Conservation (phyloP, 192 early-diverging fungal genomes). For the Linnemannia zychae region DNA sequence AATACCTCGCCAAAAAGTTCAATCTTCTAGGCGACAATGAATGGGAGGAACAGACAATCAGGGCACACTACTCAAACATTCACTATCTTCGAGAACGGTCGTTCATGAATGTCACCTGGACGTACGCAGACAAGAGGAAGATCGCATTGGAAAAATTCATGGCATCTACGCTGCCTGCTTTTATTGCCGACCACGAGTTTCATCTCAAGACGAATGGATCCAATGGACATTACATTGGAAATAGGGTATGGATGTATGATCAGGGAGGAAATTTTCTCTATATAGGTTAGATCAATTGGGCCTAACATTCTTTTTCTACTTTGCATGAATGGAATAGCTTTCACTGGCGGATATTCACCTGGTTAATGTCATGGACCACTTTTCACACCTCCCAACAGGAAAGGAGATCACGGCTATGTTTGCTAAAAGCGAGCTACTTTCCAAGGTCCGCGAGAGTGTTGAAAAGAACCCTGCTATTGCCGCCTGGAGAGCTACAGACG, state of each 20-base stretch:
- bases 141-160: slow-evolving; percentile 21
- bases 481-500: slow-evolving; percentile 28
- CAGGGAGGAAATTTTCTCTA: neutral
- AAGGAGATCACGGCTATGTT: slow-evolving; percentile 9
- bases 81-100: slow-evolving; percentile 44
- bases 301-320: neutral
- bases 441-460: slow-evolving; percentile 35
- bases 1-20: slow-evolving; percentile 37
- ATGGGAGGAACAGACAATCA: slow-evolving; percentile 45
- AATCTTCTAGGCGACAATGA: slow-evolving; percentile 38
- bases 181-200: slow-evolving; percentile 43
- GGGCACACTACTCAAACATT: slow-evolving; percentile 33
- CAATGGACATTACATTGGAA: slow-evolving; percentile 37
- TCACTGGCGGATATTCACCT: slow-evolving; percentile 36
- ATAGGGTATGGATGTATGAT: slow-evolving; percentile 11
- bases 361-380: slow-evolving; percentile 36
- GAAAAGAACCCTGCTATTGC: slow-evolving; percentile 27
- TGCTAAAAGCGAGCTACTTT: slow-evolving; percentile 10
- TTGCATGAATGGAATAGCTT: slow-evolving; percentile 1
- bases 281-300: too few species aligned
- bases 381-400: slow-evolving; percentile 31
- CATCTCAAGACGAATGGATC: slow-evolving; percentile 39
- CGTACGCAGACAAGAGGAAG: slow-evolving; percentile 39
- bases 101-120: slow-evolving; percentile 41
- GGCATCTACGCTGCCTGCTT: slow-evolving; percentile 15